These are phyloP conservation scores for Ascomycota sp. DNA, from an alignment of 2,329 filamentous ascomycete genomes.

Conservation along the genomic window DNA sequence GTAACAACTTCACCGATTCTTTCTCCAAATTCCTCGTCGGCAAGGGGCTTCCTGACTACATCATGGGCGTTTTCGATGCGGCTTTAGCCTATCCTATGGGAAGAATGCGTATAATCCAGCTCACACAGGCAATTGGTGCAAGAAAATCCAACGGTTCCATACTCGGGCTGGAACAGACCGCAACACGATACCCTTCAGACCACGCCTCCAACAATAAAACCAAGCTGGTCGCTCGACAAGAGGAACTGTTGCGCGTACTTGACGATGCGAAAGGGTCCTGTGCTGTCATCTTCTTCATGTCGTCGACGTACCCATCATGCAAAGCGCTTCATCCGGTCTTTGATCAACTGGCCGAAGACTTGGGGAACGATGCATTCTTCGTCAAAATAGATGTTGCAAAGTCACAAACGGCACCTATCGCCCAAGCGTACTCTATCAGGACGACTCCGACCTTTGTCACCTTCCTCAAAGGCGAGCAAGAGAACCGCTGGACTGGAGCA, in stretches of 20 bases:
- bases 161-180: constrained; percentile 25
- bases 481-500: constrained; percentile 62
- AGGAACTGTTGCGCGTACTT: constrained; percentile 15
- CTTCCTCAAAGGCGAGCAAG: constrained; percentile 51
- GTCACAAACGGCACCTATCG: constrained; percentile 39
- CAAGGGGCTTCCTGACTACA: constrained; percentile 69
- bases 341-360: constrained; percentile 54
- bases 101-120: constrained; percentile 60
- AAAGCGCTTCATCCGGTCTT: constrained; percentile 63
- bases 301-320: constrained; percentile 66
- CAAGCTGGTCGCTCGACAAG: constrained; percentile 29
- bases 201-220: constrained; percentile 18
- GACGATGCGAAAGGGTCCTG: constrained; percentile 41
- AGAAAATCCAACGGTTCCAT: constrained; percentile 28
- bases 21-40: constrained; percentile 76
- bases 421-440: constrained; percentile 40
- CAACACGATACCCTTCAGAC: constrained; percentile 3
- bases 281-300: constrained; percentile 81
- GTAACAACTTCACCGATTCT: constrained; percentile 93
- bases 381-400: constrained; percentile 64
- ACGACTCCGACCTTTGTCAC: constrained; percentile 80
- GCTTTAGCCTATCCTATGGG: constrained; percentile 76
- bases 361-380: constrained; percentile 42
- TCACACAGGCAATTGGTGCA: constrained; percentile 27
- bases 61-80: constrained; percentile 61